Conservation (phyloP, 805 yeast species). For the Metschnikowia orientalis region DNA sequence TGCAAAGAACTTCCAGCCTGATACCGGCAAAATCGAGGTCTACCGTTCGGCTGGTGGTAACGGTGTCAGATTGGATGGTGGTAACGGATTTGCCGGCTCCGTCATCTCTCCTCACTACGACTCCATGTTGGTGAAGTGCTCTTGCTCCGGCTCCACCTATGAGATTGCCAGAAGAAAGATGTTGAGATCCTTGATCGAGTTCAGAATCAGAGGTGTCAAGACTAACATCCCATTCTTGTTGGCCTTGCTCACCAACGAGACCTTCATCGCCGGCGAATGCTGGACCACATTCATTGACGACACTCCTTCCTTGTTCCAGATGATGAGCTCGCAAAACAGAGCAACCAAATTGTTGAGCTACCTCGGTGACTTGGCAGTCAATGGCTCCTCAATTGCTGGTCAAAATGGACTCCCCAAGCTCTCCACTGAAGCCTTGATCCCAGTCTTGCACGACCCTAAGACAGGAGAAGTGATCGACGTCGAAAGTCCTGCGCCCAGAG, state of each 20-base stretch:
- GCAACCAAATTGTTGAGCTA: conserved; percentile 91
- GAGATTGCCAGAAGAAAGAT: conserved; percentile 97
- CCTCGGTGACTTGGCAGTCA: conserved; percentile 89
- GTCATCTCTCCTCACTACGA: conserved; percentile 96
- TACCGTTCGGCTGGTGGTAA: conserved; percentile 99
- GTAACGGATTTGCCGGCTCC: conserved; percentile 96
- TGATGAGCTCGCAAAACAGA: conserved; percentile 93
- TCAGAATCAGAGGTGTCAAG: conserved; percentile 98
- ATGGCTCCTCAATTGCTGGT: conserved; percentile 94
- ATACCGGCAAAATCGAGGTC: conserved; percentile 96
- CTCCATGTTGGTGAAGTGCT: conserved; percentile 96
- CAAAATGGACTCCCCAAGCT: conserved; percentile 91
- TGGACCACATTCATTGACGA: conserved; percentile 99
- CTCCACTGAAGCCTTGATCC: conserved; percentile 68
- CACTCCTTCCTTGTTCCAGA: conserved; percentile 91
- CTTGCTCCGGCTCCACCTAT: conserved; percentile 94
- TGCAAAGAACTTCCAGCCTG: conserved; percentile 93
- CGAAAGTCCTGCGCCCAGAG: conserved; percentile 51
- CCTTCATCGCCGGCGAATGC: conserved; percentile 80
- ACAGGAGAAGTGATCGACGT: conserved; percentile 62
- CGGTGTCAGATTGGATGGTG: conserved; percentile 98
- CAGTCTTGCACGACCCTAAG: conserved; percentile 58
- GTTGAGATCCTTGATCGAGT: conserved; percentile 94
- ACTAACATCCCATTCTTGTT: conserved; percentile 95
- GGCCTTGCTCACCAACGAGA: conserved; percentile 84